phyloP scores from a whole-genome alignment of 2,329 filamentous ascomycete species.

The Cladosporium sp. region DNA sequence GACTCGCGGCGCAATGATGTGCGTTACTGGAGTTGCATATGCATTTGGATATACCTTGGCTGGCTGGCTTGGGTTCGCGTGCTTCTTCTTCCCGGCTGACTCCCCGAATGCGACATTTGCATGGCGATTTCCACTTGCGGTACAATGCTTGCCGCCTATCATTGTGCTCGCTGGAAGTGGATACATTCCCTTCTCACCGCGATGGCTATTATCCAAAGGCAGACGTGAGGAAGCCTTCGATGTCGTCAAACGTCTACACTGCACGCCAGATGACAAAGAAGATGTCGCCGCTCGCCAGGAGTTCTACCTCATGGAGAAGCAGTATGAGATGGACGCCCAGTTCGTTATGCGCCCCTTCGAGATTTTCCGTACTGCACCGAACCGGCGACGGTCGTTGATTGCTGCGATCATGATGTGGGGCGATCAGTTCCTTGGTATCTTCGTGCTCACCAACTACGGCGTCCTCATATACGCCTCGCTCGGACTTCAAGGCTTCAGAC shows the following conservation, averaged over 20 bases:
- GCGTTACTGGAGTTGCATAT: slow-evolving; percentile 44
- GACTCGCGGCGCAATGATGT: slow-evolving; percentile 43
- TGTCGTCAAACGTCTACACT: slow-evolving; percentile 47
- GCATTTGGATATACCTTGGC: slow-evolving; percentile 44
- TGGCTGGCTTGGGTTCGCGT: slow-evolving; percentile 45
- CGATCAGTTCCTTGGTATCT: slow-evolving; percentile 28
- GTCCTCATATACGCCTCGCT: slow-evolving; percentile 42
- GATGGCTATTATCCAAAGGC: slow-evolving; percentile 48
- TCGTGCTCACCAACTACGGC: slow-evolving; percentile 41
- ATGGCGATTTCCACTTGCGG: slow-evolving; percentile 50
- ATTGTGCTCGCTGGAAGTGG: slow-evolving; percentile 42
- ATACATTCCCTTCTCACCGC: slow-evolving; percentile 45
- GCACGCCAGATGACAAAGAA: slow-evolving; percentile 41
- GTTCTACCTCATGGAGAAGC: slow-evolving; percentile 48
- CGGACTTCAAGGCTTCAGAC: slow-evolving; percentile 41
- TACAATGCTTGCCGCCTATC: slow-evolving; percentile 44
- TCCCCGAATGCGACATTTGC: slow-evolving; percentile 38
- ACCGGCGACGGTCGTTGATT: slow-evolving; percentile 43
- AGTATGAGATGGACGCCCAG: slow-evolving; percentile 43
- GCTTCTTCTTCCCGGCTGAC: slow-evolving; percentile 39
- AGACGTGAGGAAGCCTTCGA: slow-evolving; percentile 42
- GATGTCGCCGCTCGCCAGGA: slow-evolving; percentile 41
- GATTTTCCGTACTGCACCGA: slow-evolving; percentile 44
- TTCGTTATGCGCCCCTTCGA: slow-evolving; percentile 40
- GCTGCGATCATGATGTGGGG: slow-evolving; percentile 43